Base-by-base conservation (phyloP, 768 basidiomycete genomes). In the Collybiopsis luxurians region DNA sequence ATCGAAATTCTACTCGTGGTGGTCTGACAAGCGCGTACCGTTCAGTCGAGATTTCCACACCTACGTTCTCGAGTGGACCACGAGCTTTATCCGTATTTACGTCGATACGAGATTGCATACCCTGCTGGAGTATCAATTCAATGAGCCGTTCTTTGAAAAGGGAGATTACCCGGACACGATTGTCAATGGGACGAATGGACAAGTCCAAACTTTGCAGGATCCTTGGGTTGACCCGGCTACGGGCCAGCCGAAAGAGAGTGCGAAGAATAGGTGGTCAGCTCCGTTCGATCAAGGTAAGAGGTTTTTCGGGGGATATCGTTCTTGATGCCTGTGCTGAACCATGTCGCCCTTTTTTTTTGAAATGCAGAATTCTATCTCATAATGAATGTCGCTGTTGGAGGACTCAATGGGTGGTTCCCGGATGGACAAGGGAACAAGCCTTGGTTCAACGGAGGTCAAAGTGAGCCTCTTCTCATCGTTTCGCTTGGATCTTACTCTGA, bases 371-470 rank as follows among this genome's bases (percentile, higher is more conserved):
- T 95, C 71, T 95, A 90, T 72, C 72, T 95, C 24, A 84, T 92
- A 64, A 73, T 95, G 66, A 81, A 90, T 67, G 80, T 95, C 34
- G 91, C 86, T 1, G 90, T 83, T 10, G 93, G 93, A 10, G 86
- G 86, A 2, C 92, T 89, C 36, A 91, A 83, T 61, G 92, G 93
- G 7, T 95, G 90, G 90, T 95, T 95, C 82, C 88, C 90, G 0
- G 93, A 96, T 57, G 81, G 74, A 10, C 82, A 89, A 43, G 92
- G 91, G 17, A 75, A 79, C 65, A 92, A 92, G 70, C 90, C 90
- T 3, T 92, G 90, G 90, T 76, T 85, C 30, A 85, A 92, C 66
- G 72, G 72, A n/a, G 80, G 83, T 36, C 71, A 63, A 56, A 77
- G 80, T 84, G 60, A 54, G 79, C n/a, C 15, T 52, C 13, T 34